phyloP scores from a whole-genome alignment of 352 stramenopile species.

The Phytopythium ostracodes region DNA sequence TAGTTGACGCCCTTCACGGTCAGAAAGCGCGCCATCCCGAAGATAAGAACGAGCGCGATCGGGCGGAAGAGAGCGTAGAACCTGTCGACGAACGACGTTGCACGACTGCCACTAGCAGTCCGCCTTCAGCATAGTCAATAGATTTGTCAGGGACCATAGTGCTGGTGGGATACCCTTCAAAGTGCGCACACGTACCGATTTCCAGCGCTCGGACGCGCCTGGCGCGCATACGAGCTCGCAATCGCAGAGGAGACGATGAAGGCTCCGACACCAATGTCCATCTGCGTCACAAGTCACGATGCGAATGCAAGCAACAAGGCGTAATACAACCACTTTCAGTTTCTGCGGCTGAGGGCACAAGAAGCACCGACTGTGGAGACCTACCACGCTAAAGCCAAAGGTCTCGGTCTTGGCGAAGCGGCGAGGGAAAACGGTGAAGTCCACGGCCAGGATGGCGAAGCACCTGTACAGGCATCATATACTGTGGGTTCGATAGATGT shows the following conservation, averaged over 20 bases:
- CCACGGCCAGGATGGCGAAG: constrained; percentile 96
- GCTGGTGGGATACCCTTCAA: too few relatives aligned
- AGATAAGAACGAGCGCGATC: constrained; percentile 62
- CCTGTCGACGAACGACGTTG: constrained; percentile 13
- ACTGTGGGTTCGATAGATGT: not conserved
- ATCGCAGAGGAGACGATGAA: constrained; percentile 92
- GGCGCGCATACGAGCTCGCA: constrained; percentile 65
- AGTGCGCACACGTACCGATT: not conserved
- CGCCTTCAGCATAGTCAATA: not conserved
- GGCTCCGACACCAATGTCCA: constrained; percentile 96
- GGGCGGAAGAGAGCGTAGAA: constrained; percentile 64
- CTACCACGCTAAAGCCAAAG: constrained; percentile 92
- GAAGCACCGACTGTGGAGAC: constrained; percentile 2
- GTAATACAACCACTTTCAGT: not conserved
- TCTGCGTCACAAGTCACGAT: constrained; percentile 35
- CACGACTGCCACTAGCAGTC: not conserved
- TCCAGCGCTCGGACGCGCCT: constrained; percentile 23
- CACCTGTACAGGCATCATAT: constrained; percentile 27
- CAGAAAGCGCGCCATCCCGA: constrained; percentile 67
- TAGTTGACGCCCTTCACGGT: constrained; percentile 86
- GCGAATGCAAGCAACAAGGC: not conserved
- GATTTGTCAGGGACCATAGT: not conserved
- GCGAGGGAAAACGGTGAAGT: constrained; percentile 96
- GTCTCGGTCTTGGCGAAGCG: constrained; percentile 95
- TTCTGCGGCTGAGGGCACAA: too few relatives aligned